Evolutionary conservation across 169 alveolate species (phyloP).

Genomic region (Plasmodium vivax): DNA sequence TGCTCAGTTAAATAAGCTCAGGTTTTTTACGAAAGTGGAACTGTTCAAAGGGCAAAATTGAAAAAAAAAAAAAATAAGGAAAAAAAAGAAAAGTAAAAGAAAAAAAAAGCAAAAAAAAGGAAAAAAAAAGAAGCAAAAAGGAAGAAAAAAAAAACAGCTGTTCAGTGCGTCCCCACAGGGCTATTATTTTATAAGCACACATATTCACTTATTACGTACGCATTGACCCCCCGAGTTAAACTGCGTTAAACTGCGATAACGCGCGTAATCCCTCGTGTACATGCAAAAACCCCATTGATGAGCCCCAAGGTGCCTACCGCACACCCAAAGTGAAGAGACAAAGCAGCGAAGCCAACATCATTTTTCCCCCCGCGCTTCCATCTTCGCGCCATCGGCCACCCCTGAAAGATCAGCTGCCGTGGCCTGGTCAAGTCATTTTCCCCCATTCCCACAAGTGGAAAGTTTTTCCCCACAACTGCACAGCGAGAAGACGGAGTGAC

Average conservation of each 20-base stretch:
- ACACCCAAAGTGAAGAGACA: not conserved
- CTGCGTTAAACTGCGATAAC: not conserved
- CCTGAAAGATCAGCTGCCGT: too few relatives aligned
- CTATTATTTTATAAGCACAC: not conserved
- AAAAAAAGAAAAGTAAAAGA: too few relatives aligned
- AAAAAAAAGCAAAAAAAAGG: too few relatives aligned
- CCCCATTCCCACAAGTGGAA: not conserved
- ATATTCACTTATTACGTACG: not conserved
- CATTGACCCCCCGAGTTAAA: not conserved
- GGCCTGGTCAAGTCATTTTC: too few relatives aligned
- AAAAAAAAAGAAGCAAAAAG: not conserved
- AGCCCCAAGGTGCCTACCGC: not conserved
- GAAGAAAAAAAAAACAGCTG: not conserved
- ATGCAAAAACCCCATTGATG: not conserved
- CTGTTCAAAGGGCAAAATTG: not conserved
- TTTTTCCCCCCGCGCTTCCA: too few relatives aligned
- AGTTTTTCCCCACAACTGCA: not conserved
- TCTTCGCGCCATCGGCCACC: too few relatives aligned
- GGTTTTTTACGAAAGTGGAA: not conserved
- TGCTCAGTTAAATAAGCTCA: slow-evolving; percentile 3
- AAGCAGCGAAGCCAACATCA: not conserved
- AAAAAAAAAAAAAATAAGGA: not conserved
- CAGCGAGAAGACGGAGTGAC: not conserved
- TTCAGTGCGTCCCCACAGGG: not conserved
- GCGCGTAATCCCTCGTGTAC: not conserved